These are phyloP conservation scores for Albifimbria verrucaria DNA, from an alignment of 2,329 filamentous ascomycete genomes.

Conservation along the genomic window DNA sequence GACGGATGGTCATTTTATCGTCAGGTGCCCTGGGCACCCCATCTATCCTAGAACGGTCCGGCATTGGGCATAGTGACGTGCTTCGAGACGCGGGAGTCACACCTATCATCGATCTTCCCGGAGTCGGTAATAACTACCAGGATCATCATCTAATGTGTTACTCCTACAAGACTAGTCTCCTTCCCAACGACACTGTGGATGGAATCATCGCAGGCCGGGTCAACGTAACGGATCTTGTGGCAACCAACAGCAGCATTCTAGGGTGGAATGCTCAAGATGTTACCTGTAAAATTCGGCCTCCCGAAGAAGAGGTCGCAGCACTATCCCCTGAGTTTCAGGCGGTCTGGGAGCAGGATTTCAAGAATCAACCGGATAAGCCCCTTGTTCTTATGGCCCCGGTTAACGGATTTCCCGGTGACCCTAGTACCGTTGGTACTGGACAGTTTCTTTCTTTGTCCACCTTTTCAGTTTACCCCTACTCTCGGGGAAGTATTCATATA, in stretches of 20 bases:
- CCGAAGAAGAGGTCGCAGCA: slow-evolving; percentile 42
- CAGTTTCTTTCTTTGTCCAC: slow-evolving; percentile 31
- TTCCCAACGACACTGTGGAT: slow-evolving; percentile 31
- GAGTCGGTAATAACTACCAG: slow-evolving; percentile 46
- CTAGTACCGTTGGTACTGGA: slow-evolving; percentile 21
- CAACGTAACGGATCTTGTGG: slow-evolving; percentile 39
- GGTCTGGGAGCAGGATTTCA: slow-evolving; percentile 49
- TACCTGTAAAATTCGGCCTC: slow-evolving; percentile 49
- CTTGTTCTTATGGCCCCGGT: slow-evolving; percentile 38
- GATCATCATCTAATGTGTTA: slow-evolving; percentile 42
- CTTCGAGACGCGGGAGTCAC: slow-evolving; percentile 40
- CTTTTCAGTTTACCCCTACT: not conserved
- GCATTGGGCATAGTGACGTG: slow-evolving; percentile 47
- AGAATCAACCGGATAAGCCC: slow-evolving; percentile 32
- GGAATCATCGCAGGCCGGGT: slow-evolving; percentile 44
- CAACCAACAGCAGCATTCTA: slow-evolving; percentile 41
- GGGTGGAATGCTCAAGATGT: slow-evolving; percentile 54
- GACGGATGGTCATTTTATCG: slow-evolving; percentile 49
- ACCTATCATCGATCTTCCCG: slow-evolving; percentile 42
- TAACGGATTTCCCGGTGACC: slow-evolving; percentile 33
- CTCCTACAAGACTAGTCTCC: slow-evolving; percentile 32
- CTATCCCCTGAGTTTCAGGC: slow-evolving; percentile 47
- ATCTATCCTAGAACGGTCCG: slow-evolving; percentile 55
- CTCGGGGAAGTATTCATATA: slow-evolving; percentile 41
- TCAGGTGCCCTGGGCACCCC: slow-evolving; percentile 48